phyloP scores from a whole-genome alignment of 1,139 yeast species.

The Geotrichum fermentans region DNA sequence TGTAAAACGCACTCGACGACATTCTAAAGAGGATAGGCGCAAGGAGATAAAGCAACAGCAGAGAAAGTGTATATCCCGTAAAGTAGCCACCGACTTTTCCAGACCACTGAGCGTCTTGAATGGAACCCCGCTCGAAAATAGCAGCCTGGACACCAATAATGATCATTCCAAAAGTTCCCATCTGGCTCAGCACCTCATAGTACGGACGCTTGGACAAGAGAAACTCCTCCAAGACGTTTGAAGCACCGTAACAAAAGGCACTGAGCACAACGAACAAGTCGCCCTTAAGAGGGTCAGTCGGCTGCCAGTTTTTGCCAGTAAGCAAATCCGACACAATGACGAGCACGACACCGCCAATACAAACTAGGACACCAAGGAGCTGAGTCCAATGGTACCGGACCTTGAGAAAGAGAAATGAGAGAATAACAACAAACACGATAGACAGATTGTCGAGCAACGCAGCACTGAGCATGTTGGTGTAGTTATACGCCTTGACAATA shows the following conservation, averaged over 20 bases:
- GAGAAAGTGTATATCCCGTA: slow-evolving; percentile 41
- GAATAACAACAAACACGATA: slow-evolving; percentile 42
- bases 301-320: slow-evolving; percentile 40
- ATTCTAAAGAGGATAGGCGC: slow-evolving; percentile 44
- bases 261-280: slow-evolving; percentile 44
- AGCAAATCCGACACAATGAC: slow-evolving; percentile 40
- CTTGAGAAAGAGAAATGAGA: slow-evolving; percentile 41
- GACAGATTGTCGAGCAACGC: slow-evolving; percentile 44
- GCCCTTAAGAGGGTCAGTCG: slow-evolving; percentile 41
- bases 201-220: slow-evolving; percentile 44
- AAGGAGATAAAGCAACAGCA: slow-evolving; percentile 40
- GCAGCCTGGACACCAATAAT: slow-evolving; percentile 44
- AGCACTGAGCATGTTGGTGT: slow-evolving; percentile 43
- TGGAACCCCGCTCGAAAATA: slow-evolving; percentile 40
- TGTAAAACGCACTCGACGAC: slow-evolving; percentile 46
- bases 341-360: slow-evolving; percentile 44
- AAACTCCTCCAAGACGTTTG: slow-evolving; percentile 43
- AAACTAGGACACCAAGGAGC: slow-evolving; percentile 39
- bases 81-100: slow-evolving; percentile 41
- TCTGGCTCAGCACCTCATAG: slow-evolving; percentile 43
- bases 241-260: slow-evolving; percentile 44
- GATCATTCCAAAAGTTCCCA: slow-evolving; percentile 41
- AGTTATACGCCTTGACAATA: slow-evolving; percentile 43
- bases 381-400: slow-evolving; percentile 47
- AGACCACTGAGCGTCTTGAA: slow-evolving; percentile 40